These are phyloP conservation scores for Tetrastigma voinierianum DNA, from an alignment of 164 flowering plant genomes.

Conservation along the genomic window DNA sequence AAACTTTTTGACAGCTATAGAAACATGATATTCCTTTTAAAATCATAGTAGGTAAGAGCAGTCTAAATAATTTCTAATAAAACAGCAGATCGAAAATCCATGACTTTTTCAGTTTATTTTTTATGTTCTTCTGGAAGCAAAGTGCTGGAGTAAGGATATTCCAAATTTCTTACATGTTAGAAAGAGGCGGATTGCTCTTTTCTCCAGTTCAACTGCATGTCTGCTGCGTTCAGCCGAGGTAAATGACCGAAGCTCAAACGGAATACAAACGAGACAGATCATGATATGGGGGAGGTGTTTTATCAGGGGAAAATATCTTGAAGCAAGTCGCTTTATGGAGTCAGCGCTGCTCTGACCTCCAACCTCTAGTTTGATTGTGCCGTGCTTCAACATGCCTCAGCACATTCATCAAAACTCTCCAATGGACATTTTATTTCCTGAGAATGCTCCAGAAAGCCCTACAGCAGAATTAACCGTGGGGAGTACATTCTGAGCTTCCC, in stretches of 20 bases:
- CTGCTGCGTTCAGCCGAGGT: constrained; percentile 6
- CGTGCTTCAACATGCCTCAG: too few relatives aligned
- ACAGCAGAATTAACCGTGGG: neutral
- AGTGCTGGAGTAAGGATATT: too few relatives aligned
- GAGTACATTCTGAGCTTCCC: neutral
- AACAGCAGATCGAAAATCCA: neutral
- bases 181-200: neutral
- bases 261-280: neutral
- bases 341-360: neutral
- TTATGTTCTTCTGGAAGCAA: neutral
- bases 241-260: neutral
- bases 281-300: neutral
- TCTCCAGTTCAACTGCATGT: constrained; percentile 9
- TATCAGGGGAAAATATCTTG: neutral
- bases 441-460: neutral
- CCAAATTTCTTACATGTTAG: neutral
- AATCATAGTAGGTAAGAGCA: too few relatives aligned
- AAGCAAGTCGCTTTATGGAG: neutral
- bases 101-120: neutral
- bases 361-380: too few relatives aligned
- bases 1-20: too few relatives aligned
- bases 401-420: too few relatives aligned
- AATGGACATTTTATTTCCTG: neutral
- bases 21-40: too few relatives aligned
- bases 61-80: too few relatives aligned